Base-by-base conservation (phyloP, 305 asterid species). In the Fraxinus angustifolia region DNA sequence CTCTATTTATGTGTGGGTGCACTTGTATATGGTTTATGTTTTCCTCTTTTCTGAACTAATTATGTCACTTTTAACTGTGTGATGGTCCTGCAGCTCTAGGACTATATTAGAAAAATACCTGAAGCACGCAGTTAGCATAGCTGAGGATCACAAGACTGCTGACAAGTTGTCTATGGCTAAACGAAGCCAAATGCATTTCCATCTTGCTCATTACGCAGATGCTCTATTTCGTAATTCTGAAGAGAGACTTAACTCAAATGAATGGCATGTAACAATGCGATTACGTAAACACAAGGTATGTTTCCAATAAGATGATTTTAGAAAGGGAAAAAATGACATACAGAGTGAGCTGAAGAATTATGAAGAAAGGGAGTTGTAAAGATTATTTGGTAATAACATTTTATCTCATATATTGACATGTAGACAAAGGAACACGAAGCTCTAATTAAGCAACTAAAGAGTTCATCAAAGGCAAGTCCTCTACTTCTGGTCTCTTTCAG, bases 131-230 rank as follows among this genome's bases (percentile, higher is more conserved):
- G 97, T 95, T 85, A 80, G 87, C 80, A 91, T 95, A 56, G 97
- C 97, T 78, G 98, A 91, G 85, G 90, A 86, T 85, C 86, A 84
- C 80, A 91, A 80, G 82, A 85, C 91, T 76, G 85, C 82, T 35
- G 90, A 89, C 86, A 86, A 87, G 87, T 84, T 88, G 79, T 91
- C 97, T 16, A 34, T 82, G 71, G 91, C 88, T 84, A 93, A 92
- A 87, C 90, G 94, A 86, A 92, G 91, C 86, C 97, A 92, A 89
- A 92, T 93, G 97, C 98, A 94, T 92, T 95, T 92, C 87, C 97
- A 95, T 89, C 99, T 95, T 79, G 97, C 99, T n/a, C 99, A 92
- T 82, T 95, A 95, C 85, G 94, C 99, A 56, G 98, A 95, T 91
- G 97, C 94, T 84, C 97, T 95, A 72, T 95, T 92, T 87, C 99